Evolutionary conservation across 257 asterid species (phyloP).

Genomic region (Voacanga thouarsii): DNA sequence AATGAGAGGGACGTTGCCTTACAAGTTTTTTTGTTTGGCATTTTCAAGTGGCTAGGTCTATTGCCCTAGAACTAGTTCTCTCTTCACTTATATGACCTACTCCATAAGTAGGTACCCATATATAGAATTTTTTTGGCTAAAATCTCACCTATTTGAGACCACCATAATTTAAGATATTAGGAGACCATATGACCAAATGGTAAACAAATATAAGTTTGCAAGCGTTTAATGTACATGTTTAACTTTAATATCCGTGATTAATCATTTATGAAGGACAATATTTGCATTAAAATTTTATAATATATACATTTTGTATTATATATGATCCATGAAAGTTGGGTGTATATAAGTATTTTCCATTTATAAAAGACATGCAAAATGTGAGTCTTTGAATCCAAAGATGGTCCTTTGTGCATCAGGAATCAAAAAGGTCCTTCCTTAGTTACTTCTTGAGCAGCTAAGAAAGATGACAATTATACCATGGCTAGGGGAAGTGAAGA

Average conservation of each 20-base stretch:
- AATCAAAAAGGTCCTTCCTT: not conserved
- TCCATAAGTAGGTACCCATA: conserved; percentile 10
- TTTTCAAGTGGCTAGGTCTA: conserved; percentile 34
- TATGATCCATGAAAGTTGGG: no score
- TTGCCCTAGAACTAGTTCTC: conserved; percentile 38
- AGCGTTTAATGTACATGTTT: not conserved
- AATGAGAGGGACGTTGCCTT: conserved; percentile 49
- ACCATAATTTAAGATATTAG: no score
- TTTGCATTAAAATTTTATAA: no score
- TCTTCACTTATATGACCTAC: conserved; percentile 18
- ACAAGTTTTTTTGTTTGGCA: conserved; percentile 5
- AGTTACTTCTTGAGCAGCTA: not conserved
- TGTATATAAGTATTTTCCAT: not conserved
- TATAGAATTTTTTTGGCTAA: not conserved
- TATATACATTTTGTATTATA: no score
- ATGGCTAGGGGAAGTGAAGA: conserved; percentile 38
- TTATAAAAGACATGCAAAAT: not conserved
- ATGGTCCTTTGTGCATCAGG: not conserved
- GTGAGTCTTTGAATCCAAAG: not conserved
- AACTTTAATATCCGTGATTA: no score
- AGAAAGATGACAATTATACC: conserved; percentile 23
- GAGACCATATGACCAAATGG: no score
- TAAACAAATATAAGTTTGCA: not conserved
- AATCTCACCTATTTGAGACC: no score
- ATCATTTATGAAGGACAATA: no score